Evolutionary conservation across 495 filamentous ascomycete genomes (phyloP), one percentile per base, ranked within the genome.

Genomic region (Clohesyomyces aquaticus): DNA sequence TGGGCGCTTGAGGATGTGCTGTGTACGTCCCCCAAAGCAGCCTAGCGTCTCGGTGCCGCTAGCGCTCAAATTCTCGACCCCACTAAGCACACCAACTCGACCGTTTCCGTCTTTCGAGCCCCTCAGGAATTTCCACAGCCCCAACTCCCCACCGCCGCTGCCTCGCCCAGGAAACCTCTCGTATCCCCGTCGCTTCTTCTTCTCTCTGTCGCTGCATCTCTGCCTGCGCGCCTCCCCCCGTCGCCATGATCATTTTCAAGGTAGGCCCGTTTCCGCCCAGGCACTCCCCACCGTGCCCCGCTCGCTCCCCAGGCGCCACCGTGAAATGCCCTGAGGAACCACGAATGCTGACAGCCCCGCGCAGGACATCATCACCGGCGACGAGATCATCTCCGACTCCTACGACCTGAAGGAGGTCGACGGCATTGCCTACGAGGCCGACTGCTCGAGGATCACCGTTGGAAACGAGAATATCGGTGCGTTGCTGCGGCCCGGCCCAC

Each of bases 341-440:
- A 16, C 11, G 19, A 23, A 22, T 47, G 54, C 41, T 57, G 38
- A 57, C 41, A 11, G 3, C 21, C 1, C 35, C 12, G 23, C 69
- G 12, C 65, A 98, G 94, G 94, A 98, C 79, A 79, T 91, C 66
- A 77, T 97, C 77, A 88, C 86, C 77, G 91, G 83, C 58, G 94
- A 97, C 78, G 94, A 98, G 87, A 83, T 98, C 77, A 84, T 97
- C 85, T 92, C 94, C 71, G 95, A 98, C 75, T 93, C 89, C 70
- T 98, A 88, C 80, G 78, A 89, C 57, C 70, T 95, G 63, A 88
- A 84, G 65, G 80, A 86, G 75, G 80, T 93, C 69, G 90, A 92
- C 74, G 85, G 83, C 53, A 78, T 87, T 69, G 86, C 88, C 68
- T 96, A 90, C 75, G 92, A 97, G 78, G 86, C 85, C 68, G 88